Evolutionary conservation across 176 grass and related monocot species (phyloP).

Genomic region (Cenchrus americanus): DNA sequence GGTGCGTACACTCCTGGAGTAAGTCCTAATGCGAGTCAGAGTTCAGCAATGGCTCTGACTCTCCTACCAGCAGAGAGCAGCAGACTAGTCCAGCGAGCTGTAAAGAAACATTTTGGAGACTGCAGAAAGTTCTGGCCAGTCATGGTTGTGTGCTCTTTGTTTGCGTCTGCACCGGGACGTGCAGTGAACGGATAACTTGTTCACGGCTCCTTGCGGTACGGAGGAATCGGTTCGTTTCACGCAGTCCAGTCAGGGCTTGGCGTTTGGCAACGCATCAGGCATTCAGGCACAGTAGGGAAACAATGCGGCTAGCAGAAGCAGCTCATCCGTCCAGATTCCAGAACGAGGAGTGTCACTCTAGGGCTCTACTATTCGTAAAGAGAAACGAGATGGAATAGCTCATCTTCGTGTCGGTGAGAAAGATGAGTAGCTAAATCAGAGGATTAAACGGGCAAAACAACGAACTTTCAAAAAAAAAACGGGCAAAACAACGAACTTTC

Average conservation of each 20-base stretch:
- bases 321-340: not conserved
- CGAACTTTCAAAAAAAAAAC: too few species aligned
- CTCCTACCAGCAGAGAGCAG: not conserved
- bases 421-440: not conserved
- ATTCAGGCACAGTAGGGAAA: constrained; percentile 2
- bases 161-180: not conserved
- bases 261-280: constrained; percentile 24
- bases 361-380: not conserved
- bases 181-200: constrained; percentile 20
- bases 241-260: not conserved
- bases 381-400: not conserved
- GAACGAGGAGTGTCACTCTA: constrained; percentile 20
- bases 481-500: too few species aligned
- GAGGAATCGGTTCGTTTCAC: constrained; percentile 39
- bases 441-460: constrained; percentile 13
- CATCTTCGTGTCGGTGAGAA: constrained; percentile 40
- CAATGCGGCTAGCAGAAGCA: constrained; percentile 20
- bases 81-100: not conserved
- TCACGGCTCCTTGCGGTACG: constrained; percentile 39
- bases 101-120: not conserved
- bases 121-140: constrained; percentile 5
- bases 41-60: constrained; percentile 19
- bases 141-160: not conserved
- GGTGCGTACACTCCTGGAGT: not conserved
- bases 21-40: constrained; percentile 1